phyloP scores from a whole-genome alignment of 2,329 filamentous ascomycete species.

The Phyllachora maydis region DNA sequence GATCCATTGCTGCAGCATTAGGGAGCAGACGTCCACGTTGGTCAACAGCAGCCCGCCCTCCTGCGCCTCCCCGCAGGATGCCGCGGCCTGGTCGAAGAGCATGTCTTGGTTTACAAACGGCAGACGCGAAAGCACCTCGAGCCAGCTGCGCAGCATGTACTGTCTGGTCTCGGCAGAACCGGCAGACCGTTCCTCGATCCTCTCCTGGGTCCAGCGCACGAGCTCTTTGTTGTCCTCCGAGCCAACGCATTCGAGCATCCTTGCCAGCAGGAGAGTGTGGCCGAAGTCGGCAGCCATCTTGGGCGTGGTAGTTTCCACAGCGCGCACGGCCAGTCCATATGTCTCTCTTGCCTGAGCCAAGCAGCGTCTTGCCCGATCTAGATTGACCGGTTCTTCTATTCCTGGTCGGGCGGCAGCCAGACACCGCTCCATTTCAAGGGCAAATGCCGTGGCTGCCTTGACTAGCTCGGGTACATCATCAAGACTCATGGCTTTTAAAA shows the following conservation, averaged over 20 bases:
- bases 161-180: not conserved
- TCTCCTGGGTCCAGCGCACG: slow-evolving; percentile 3
- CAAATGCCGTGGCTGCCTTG: slow-evolving; percentile 1
- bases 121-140: slow-evolving; percentile 7
- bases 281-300: not conserved
- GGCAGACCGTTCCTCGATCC: slow-evolving; percentile 1
- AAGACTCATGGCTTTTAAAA: not conserved
- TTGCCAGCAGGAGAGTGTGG: not conserved
- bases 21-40: slow-evolving; percentile 7
- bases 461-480: slow-evolving; percentile 1
- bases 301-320: not conserved
- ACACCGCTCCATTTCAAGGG: not conserved
- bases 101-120: slow-evolving; percentile 4
- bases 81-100: slow-evolving; percentile 3
- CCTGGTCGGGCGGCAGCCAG: not conserved
- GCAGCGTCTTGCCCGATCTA: not conserved
- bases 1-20: slow-evolving; percentile 11
- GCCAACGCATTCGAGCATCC: not conserved
- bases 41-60: slow-evolving; percentile 4
- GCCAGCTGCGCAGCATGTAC: slow-evolving; percentile 7
- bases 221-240: slow-evolving; percentile 2
- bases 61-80: slow-evolving; percentile 4
- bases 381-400: not conserved
- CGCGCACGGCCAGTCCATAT: not conserved
- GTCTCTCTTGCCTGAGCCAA: not conserved